These are phyloP conservation scores for Puccinia polysora DNA, from an alignment of 1,284 basidiomycete genomes.

Conservation along the genomic window DNA sequence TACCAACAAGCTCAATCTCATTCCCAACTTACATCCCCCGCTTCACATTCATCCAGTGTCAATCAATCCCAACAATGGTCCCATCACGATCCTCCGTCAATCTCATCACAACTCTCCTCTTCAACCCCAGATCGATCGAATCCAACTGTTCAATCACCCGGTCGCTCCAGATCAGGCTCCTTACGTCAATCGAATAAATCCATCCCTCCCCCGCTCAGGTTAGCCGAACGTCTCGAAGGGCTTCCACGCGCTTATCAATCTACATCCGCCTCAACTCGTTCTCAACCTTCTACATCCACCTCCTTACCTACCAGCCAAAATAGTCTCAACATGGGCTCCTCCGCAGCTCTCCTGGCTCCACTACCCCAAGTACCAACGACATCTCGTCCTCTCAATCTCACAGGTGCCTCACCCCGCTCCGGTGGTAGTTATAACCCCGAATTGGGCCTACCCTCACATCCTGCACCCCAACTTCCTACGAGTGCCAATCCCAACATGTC, in stretches of 20 bases:
- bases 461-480: slow-evolving; percentile 17
- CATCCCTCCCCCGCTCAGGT: slow-evolving; percentile 37
- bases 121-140: slow-evolving; percentile 45
- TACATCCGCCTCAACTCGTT: not conserved
- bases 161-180: slow-evolving; percentile 41
- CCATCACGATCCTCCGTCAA: slow-evolving; percentile 58
- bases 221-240: slow-evolving; percentile 33
- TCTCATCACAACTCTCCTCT: slow-evolving; percentile 56
- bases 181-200: slow-evolving; percentile 38
- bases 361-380: not conserved
- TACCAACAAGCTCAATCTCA: slow-evolving; percentile 59
- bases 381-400: not conserved
- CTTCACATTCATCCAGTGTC: slow-evolving; percentile 45
- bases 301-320: slow-evolving; percentile 7
- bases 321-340: not conserved
- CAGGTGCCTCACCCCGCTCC: slow-evolving; percentile 15
- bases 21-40: slow-evolving; percentile 52
- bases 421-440: slow-evolving; percentile 1
- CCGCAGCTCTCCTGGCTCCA: not conserved
- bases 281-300: slow-evolving; percentile 2
- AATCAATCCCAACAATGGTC: slow-evolving; percentile 58
- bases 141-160: slow-evolving; percentile 12
- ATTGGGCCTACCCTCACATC: slow-evolving; percentile 10
- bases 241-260: slow-evolving; percentile 41
- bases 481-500: not conserved